Base-by-base conservation (phyloP, 2,329 filamentous ascomycete species). In the Aspergillus carbonarius region DNA sequence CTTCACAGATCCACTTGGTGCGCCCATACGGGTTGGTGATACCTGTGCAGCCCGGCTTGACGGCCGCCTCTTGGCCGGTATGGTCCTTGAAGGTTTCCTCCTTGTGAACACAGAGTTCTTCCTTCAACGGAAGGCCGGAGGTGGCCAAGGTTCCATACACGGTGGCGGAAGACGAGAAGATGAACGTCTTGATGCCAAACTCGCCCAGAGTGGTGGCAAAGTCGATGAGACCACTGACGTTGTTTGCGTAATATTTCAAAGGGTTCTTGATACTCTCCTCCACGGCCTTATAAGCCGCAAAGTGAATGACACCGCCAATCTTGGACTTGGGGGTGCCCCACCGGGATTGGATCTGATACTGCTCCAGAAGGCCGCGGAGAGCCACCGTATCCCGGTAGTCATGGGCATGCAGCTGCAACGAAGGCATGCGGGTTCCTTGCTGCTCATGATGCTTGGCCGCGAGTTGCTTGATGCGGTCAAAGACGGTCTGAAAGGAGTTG, bases 1-100 rank as follows among this genome's bases (percentile, higher is more conserved):
- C 85, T 68, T 88, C 87, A 60, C 84, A 85, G 74, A 89, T 86
- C 78, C 85, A 88, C 71, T 89, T 89, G 2, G 85, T 85, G 54
- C 86, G 80, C 17, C 85, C 86, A 66, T 89, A 89, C 1, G 86
- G 86, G 65, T 84, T 87, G 13, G 85, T 87, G 59, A 88, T 79
- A 9, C 85, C 84, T 15, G 80, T 76, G 32, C 79, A 82, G 12
- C 83, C 83, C 12, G 81, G 77, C 39, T 79, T 69, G 30, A 78
- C 73, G 10, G 71, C 70, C 30, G 73, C 75, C 52, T 80, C 73
- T 2, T 73, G 53, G 5, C 81, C 82, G 13, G 78, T 64, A 35
- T 78, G 70, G 48, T 81, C 76, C 40, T 73, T 66, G 56, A 78
- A 79, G 3, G 70, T 70, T 61, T 83, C 80, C 40, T 77, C 74